These are phyloP conservation scores for Ophiostoma fasciatum DNA, from an alignment of 2,329 filamentous ascomycete genomes.

Conservation along the genomic window DNA sequence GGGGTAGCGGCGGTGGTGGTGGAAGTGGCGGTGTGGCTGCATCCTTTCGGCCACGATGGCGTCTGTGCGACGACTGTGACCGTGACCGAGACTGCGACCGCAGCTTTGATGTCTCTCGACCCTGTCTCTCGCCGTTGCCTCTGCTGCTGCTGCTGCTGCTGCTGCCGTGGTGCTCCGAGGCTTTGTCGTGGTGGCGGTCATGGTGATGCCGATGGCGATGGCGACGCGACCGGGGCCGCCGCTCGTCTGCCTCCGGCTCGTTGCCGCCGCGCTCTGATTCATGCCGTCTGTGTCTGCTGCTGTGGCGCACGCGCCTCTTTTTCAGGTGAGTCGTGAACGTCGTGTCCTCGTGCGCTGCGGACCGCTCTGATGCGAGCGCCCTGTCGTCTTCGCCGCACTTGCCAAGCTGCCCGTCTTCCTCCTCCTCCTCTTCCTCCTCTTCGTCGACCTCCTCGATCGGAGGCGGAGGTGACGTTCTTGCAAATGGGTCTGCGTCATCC, in stretches of 20 bases:
- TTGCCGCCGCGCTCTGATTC: slow-evolving; percentile 21
- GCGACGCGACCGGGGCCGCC: slow-evolving; percentile 8
- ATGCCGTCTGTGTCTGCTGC: slow-evolving; percentile 20
- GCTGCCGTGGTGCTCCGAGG: slow-evolving; percentile 10
- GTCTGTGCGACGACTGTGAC: slow-evolving; percentile 1
- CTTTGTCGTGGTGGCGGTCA: slow-evolving; percentile 11
- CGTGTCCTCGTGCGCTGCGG: slow-evolving; percentile 20
- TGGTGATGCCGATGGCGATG: slow-evolving; percentile 13
- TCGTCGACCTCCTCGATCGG: slow-evolving; percentile 15
- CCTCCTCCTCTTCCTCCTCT: slow-evolving; percentile 12
- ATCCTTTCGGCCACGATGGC: slow-evolving; percentile 2
- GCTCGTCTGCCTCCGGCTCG: slow-evolving; percentile 12
- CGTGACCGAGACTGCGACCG: slow-evolving; percentile 4
- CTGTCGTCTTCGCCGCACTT: too few species aligned
- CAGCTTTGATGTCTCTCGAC: not conserved
- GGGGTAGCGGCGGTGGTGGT: not conserved
- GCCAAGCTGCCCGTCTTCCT: slow-evolving; percentile 15
- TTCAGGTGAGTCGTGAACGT: slow-evolving; percentile 32
- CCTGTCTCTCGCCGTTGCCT: not conserved
- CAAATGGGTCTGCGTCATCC: not conserved
- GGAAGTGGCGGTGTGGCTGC: slow-evolving; percentile 6
- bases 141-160: slow-evolving; percentile 8
- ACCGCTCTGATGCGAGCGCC: too few species aligned
- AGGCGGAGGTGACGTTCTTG: slow-evolving; percentile 6
- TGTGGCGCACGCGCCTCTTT: slow-evolving; percentile 29